phyloP scores from a whole-genome alignment of 2,329 filamentous ascomycete species.

The Aureobasidium musti region DNA sequence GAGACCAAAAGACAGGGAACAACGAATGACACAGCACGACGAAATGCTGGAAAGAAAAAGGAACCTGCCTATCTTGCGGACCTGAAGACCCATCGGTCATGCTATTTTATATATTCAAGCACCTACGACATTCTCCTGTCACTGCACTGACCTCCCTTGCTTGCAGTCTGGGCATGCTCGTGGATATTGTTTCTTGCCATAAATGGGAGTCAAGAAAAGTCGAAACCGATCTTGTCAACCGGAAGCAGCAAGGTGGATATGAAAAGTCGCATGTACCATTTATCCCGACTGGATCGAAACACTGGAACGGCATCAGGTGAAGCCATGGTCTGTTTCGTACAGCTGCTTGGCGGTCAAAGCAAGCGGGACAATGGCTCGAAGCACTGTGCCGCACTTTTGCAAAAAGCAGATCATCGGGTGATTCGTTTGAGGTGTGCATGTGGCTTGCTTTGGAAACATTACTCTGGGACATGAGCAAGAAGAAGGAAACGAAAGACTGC shows the following conservation, averaged over 20 bases:
- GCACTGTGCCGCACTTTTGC: background rate
- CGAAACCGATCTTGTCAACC: conserved; percentile 2
- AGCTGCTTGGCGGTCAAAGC: conserved; percentile 24
- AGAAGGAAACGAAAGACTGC: background rate
- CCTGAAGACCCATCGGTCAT: background rate
- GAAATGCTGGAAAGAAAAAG: background rate
- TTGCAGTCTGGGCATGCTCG: conserved; percentile 15
- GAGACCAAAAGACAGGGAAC: background rate
- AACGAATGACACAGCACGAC: conserved; percentile 6
- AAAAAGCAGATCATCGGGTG: background rate
- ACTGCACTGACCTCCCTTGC: conserved; percentile 24
- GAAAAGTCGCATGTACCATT: background rate
- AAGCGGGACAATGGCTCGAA: conserved; percentile 8
- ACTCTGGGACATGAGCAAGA: background rate
- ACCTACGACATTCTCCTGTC: background rate
- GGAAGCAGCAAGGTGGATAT: background rate
- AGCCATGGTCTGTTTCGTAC: conserved; percentile 26
- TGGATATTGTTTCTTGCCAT: background rate
- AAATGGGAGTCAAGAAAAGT: background rate
- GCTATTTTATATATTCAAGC: conserved; percentile 20
- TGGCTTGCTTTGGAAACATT: conserved; percentile 22
- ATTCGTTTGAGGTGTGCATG: conserved; percentile 21
- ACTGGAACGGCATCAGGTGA: conserved; percentile 18
- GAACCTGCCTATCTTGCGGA: conserved; percentile 5
- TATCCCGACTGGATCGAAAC: conserved; percentile 13